Evolutionary conservation across 2,329 filamentous ascomycete genomes (phyloP).

Genomic region (Xylaria sp.): DNA sequence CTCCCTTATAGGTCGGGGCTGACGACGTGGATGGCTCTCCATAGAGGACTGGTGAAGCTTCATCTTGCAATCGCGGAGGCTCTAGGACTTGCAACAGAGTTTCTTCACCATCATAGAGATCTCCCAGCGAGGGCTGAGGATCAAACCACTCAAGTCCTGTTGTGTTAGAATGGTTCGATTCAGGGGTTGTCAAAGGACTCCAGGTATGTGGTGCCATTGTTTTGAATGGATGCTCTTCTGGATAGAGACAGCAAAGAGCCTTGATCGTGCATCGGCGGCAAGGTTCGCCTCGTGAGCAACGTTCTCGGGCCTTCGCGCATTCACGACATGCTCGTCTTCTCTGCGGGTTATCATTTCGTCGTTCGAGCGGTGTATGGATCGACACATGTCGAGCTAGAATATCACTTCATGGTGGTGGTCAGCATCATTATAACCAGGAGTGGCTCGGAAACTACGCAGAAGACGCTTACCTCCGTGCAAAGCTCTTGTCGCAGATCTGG

Average conservation of each 20-base stretch:
- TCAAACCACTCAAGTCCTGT: neutral
- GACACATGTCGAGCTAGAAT: slow-evolving; percentile 45
- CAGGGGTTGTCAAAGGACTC: slow-evolving; percentile 10
- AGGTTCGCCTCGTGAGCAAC: slow-evolving; percentile 47
- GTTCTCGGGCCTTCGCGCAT: slow-evolving; percentile 46
- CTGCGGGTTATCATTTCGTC: slow-evolving; percentile 36
- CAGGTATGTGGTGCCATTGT: slow-evolving; percentile 1
- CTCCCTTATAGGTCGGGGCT: neutral
- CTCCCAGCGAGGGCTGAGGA: neutral
- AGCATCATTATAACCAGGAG: slow-evolving; percentile 18
- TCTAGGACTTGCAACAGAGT: neutral
- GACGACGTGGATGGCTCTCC: slow-evolving; percentile 6
- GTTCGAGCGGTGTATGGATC: slow-evolving; percentile 41
- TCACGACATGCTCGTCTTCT: slow-evolving; percentile 47
- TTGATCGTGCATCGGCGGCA: slow-evolving; percentile 46
- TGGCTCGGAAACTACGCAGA: neutral
- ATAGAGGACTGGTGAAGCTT: neutral
- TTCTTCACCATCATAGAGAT: neutral
- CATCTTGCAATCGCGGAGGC: slow-evolving; percentile 8
- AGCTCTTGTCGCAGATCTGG: slow-evolving; percentile 47
- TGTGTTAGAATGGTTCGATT: neutral
- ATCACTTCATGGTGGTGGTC: slow-evolving; percentile 40
- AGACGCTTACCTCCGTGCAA: slow-evolving; percentile 46
- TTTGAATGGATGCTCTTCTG: slow-evolving; percentile 42
- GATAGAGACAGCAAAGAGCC: slow-evolving; percentile 45